A percentile compares a stretch with the other conserved stretches of the same genome.
phyloP scores from a whole-genome alignment of 164 flowering plant genomes.

The Litsea cubeba region DNA sequence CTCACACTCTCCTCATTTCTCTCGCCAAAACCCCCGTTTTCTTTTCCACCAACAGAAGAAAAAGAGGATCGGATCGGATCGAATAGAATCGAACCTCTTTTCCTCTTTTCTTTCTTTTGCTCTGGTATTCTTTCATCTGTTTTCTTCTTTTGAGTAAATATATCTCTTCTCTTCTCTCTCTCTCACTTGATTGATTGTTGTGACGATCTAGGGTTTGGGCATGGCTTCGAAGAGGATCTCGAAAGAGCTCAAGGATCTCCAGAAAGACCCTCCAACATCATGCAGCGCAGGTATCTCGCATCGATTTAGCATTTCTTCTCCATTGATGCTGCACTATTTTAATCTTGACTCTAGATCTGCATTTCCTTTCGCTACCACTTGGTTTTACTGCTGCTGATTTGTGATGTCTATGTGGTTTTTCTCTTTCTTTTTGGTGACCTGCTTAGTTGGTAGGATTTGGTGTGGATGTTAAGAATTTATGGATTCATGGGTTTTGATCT shows the following conservation, averaged over 20 bases:
- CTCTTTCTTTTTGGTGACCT: background rate
- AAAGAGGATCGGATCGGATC: background rate
- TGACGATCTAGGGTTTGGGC: conserved; percentile 4
- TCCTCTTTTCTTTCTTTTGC: background rate
- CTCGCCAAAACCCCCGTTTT: background rate
- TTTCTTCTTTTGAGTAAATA: background rate
- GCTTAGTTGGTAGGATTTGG: background rate
- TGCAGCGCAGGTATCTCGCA: conserved; percentile 44
- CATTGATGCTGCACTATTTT: background rate
- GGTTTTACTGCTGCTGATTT: background rate
- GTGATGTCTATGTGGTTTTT: background rate
- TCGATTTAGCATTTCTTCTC: background rate
- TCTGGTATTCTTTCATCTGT: background rate
- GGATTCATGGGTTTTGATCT: background rate
- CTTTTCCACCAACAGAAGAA: background rate
- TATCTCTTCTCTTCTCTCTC: background rate
- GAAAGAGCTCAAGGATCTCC: conserved; percentile 62
- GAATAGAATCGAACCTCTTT: background rate
- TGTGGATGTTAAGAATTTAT: background rate
- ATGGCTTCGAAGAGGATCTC: conserved; percentile 61
- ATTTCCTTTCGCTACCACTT: background rate
- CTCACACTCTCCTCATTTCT: background rate
- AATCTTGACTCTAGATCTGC: background rate
- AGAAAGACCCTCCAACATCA: conserved; percentile 59
- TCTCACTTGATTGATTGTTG: background rate